Conservation (phyloP, 371 early-diverging fungal genomes). For the Mucor plumbeus region DNA sequence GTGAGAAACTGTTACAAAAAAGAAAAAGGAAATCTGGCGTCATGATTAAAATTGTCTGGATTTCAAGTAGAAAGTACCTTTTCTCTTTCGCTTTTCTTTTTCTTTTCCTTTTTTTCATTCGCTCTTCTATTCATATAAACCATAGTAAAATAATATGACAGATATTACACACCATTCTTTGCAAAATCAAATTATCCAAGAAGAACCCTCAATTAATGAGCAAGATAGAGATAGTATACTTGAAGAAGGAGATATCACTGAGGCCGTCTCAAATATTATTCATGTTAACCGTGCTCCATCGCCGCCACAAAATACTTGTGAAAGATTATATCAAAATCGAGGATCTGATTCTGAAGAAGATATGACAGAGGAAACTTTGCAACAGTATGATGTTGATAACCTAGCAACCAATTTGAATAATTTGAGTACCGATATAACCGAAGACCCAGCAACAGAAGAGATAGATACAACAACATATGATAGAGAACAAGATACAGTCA, state of each 20-base stretch:
- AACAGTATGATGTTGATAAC: not conserved
- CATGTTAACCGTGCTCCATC: not conserved
- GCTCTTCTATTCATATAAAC: not conserved
- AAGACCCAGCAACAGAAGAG: not conserved
- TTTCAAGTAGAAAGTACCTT: constrained; percentile 9
- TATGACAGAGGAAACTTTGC: constrained; percentile 19
- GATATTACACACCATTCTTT: constrained; percentile 5
- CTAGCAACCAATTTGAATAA: not conserved
- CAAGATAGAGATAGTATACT: not conserved
- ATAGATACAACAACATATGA: not conserved
- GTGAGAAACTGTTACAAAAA: not conserved
- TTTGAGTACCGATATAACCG: not conserved
- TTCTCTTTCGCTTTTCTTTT: not conserved
- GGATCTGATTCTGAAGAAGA: constrained; percentile 28
- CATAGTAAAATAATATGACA: not conserved
- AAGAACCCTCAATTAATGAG: not conserved
- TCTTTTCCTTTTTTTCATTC: not conserved
- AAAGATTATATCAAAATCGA: constrained; percentile 3
- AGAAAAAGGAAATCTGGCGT: constrained; percentile 4
- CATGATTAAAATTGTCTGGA: constrained; percentile 6
- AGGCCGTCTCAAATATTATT: not conserved
- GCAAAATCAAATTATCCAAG: not conserved
- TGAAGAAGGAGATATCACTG: constrained; percentile 16
- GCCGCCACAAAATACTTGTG: not conserved
- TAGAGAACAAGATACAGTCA: not conserved